A percentile compares a stretch with the other conserved stretches of the same genome.
phyloP scores from a whole-genome alignment of 2,329 filamentous ascomycete genomes.

The Colletotrichum aenigma region DNA sequence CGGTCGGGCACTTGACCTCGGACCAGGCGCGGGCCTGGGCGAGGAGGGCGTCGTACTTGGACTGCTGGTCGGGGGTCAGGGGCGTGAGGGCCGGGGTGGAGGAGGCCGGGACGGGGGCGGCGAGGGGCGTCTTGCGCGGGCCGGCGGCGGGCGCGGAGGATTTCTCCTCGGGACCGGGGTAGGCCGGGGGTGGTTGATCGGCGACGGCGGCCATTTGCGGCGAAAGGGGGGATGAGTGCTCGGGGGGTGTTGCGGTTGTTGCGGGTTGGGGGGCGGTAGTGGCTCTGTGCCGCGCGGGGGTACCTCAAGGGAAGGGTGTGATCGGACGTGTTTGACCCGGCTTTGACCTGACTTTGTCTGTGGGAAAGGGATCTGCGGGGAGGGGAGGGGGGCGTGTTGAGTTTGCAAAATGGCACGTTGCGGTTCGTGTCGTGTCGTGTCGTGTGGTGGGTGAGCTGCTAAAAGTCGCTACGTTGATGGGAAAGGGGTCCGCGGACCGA shows the following conservation, averaged over 20 bases:
- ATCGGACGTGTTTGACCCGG: not conserved
- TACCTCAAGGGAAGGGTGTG: not conserved
- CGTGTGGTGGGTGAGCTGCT: not conserved
- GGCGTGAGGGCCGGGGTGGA: constrained; percentile 59
- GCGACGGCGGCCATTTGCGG: constrained; percentile 11
- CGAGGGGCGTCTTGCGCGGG: constrained; percentile 58
- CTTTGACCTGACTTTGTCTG: not conserved
- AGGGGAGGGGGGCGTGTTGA: not conserved
- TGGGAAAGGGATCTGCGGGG: not conserved
- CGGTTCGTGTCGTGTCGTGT: not conserved
- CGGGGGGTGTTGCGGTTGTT: not conserved
- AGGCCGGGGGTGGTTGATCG: constrained; percentile 6
- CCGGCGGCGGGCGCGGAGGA: not conserved
- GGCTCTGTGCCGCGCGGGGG: not conserved
- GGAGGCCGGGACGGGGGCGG: constrained; percentile 59
- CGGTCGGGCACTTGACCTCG: constrained; percentile 54
- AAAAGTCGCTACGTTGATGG: not conserved
- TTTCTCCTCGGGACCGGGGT: not conserved
- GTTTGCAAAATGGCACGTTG: not conserved
- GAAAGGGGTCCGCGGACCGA: not conserved
- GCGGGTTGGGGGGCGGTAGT: not conserved
- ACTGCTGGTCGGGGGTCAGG: constrained; percentile 77
- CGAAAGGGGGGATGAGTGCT: not conserved
- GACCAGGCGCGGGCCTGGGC: constrained; percentile 73
- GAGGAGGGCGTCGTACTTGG: constrained; percentile 82